phyloP scores from a whole-genome alignment of 768 basidiomycete genomes.

The Saitozyma podzolica region DNA sequence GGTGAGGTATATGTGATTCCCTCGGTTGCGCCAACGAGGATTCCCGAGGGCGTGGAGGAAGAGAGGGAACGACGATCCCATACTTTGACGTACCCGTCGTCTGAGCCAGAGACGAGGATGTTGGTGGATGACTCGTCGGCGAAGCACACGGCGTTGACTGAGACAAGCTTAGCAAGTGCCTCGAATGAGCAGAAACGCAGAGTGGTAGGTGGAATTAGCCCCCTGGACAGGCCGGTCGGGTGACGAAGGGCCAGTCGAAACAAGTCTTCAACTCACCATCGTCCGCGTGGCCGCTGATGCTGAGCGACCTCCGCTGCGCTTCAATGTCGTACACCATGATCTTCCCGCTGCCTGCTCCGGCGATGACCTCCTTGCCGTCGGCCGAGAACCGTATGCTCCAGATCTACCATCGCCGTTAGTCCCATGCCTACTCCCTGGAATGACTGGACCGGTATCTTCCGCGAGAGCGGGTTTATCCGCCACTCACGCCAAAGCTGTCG shows the following conservation, averaged over 20 bases:
- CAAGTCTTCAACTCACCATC: constrained; percentile 56
- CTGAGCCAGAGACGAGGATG: constrained; percentile 89
- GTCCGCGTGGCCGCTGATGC: constrained; percentile 79
- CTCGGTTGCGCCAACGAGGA: constrained; percentile 92
- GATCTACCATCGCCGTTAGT: constrained; percentile 56
- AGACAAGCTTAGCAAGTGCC: background rate
- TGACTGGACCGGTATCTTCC: constrained; percentile 11
- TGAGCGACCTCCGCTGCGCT: constrained; percentile 73
- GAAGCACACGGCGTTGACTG: constrained; percentile 88
- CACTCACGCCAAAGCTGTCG: constrained; percentile 49
- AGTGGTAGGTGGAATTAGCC: no score
- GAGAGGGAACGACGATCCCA: constrained; percentile 68
- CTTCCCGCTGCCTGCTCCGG: constrained; percentile 64
- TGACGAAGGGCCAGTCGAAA: no score
- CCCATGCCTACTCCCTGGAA: constrained; percentile 53
- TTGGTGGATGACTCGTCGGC: constrained; percentile 91
- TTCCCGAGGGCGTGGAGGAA: constrained; percentile 77
- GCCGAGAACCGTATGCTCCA: constrained; percentile 96
- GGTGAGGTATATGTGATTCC: constrained; percentile 90
- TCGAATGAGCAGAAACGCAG: background rate
- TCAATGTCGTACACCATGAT: constrained; percentile 84
- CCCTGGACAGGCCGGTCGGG: no score
- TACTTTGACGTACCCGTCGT: constrained; percentile 91
- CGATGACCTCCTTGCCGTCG: constrained; percentile 91
- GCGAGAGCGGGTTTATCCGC: background rate